Percentiles rank a stretch among this genome's conserved stretches.
Evolutionary conservation across 768 basidiomycete genomes (phyloP).

Genomic region (Amanita pseudoporphyria): DNA sequence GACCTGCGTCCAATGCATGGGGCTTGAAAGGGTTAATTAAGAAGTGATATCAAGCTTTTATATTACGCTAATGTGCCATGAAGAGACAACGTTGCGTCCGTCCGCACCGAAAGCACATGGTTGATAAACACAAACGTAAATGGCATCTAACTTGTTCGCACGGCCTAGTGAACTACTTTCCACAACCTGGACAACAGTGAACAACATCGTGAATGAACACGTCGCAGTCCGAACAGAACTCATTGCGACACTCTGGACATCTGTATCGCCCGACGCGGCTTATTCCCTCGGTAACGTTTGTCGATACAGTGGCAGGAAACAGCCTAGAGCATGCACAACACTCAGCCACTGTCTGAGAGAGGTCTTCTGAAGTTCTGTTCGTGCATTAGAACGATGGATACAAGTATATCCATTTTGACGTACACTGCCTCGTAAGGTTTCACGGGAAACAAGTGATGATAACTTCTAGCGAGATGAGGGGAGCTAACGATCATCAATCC

Average conservation of each 20-base stretch:
- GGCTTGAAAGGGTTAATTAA: background rate
- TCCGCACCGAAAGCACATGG: slow-evolving; percentile 5
- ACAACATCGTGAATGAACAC: slow-evolving; percentile 93
- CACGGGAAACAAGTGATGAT: slow-evolving; percentile 93
- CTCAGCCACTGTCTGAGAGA: slow-evolving; percentile 21
- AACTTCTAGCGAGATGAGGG: slow-evolving; percentile 93
- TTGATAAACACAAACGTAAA: too few relatives aligned
- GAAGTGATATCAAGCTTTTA: background rate
- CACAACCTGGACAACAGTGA: slow-evolving; percentile 89
- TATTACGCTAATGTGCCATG: background rate
- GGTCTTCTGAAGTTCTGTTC: slow-evolving; percentile 31
- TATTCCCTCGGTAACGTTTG: slow-evolving; percentile 49
- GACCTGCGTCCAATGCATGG: slow-evolving; percentile 1
- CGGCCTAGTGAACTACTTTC: background rate
- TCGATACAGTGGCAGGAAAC: slow-evolving; percentile 42
- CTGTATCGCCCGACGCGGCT: slow-evolving; percentile 83
- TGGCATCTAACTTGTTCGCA: background rate
- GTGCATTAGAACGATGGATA: slow-evolving; percentile 5
- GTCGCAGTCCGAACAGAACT: slow-evolving; percentile 96
- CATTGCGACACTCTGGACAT: slow-evolving; percentile 75
- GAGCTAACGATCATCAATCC: slow-evolving; percentile 97
- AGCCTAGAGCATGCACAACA: slow-evolving; percentile 78
- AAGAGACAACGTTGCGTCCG: slow-evolving; percentile 3
- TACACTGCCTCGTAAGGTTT: slow-evolving; percentile 77
- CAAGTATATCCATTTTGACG: slow-evolving; percentile 19